Evolutionary conservation across 1,284 basidiomycete species (phyloP), one percentile per base, ranked within the genome.

Genomic region (Ceratorhiza oryzae-sativae): DNA sequence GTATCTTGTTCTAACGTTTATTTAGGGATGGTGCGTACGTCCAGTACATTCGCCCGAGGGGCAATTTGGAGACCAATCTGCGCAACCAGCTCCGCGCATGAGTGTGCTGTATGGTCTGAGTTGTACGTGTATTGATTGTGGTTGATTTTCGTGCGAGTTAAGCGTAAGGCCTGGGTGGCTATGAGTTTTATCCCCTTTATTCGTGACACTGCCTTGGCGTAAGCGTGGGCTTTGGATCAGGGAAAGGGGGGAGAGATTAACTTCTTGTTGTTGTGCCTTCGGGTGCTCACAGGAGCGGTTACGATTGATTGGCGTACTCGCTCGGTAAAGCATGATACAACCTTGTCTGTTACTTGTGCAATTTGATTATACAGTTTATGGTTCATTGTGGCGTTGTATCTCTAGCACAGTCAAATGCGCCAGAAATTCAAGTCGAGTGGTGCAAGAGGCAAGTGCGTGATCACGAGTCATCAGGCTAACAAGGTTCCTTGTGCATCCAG

Each of bases 21-120:
- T 53, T 20, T 41, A 92, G 90, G 85, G 91, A 92, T 82, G 90
- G 92, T 72, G 90, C 91, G 27, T 93, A 93, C 78, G 88, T 93
- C 39, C 90, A 96, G 84, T 96, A 92, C 85, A 93, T 97, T 82
- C 88, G 91, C 78, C 91, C 92, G 74, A 91, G 90, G 84, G 94
- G 95, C 75, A 86, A 87, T 74, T 86, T 97, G 74, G 90, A 94
- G 84, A 79, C 86, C 80, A 97, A 97, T 87, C 86, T 97, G 75
- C 88, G 90, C 77, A 90, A 88, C 77, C 92, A 94, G 82, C 87
- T 92, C 77, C 88, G 87, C 79, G 93, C 91, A 77, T 83, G 81
- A 79, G 71, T 41, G 60, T 32, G 61, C 61, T 74, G 59, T 72
- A 72, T 68, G 75, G 53, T 60, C 67, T 75, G 23, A 77, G 77